Evolutionary conservation across 192 early-diverging fungal species (phyloP).

Genomic region (Backusella luteola): DNA sequence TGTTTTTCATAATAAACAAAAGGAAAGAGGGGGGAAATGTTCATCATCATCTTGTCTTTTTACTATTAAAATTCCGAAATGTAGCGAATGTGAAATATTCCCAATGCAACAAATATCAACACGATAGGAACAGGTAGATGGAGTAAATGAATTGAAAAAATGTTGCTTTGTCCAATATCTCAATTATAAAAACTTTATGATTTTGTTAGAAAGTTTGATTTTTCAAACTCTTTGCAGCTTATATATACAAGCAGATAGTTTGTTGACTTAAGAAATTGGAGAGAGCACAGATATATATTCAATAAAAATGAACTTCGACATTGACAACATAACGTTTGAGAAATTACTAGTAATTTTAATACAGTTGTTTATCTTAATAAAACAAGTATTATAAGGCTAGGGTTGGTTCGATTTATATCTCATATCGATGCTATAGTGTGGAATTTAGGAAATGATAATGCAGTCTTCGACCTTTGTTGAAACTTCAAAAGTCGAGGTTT

Average conservation of each 20-base stretch:
- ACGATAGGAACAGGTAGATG: not conserved
- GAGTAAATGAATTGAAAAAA: not conserved
- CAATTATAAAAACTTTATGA: not conserved
- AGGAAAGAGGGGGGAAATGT: not conserved
- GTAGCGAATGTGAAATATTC: not conserved
- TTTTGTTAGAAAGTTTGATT: not conserved
- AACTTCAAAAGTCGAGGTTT: too few species aligned
- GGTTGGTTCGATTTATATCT: too few species aligned
- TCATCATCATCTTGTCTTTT: not conserved
- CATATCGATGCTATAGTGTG: too few species aligned
- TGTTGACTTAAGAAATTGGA: not conserved
- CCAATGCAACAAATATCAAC: not conserved
- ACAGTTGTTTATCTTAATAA: too few species aligned
- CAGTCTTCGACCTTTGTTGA: too few species aligned
- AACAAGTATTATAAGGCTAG: too few species aligned
- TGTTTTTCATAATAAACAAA: not conserved
- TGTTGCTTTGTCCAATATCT: not conserved
- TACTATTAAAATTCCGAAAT: not conserved
- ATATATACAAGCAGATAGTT: not conserved
- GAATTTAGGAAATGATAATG: too few species aligned
- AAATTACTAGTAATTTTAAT: too few species aligned
- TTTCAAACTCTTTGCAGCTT: not conserved
- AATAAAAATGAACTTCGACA: not conserved
- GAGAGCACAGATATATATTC: not conserved
- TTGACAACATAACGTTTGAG: too few species aligned